Base-by-base conservation (phyloP, 306 rosid genomes). In the Rubus parviflorus region DNA sequence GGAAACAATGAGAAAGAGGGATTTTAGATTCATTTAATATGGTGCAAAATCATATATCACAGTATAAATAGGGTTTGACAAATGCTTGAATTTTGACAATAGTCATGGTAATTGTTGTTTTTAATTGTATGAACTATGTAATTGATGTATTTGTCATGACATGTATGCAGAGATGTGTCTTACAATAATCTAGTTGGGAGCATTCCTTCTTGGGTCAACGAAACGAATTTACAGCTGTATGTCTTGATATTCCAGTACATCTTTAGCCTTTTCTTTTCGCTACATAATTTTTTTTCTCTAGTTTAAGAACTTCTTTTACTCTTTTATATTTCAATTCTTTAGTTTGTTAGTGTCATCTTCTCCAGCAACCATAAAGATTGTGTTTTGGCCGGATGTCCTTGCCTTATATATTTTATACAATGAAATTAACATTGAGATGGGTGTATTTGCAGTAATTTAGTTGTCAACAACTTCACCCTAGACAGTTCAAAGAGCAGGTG, bases 151-250 rank as follows among this genome's bases (percentile, higher is more conserved):
- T 68, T 46, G 13, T n/a, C 6, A 48, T 83, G 62, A 57, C 73
- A 66, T 83, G 41, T 52, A 86, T 80, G 86, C 89, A 94, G 98
- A 81, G 98, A 94, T 84, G 63, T 92, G 70, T 94, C 96, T 10
- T 92, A 94, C 93, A 94, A 94, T 78, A 65, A 83, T 75, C 81
- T 92, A 75, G 51, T 82, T 4, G 98, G 98, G 70, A 84, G 83
- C 79, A 35, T 94, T 71, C 98, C 98, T 63, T 79, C 96, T 67
- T 94, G 98, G 98, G 85, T 81, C 73, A 86, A 69, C 25, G 67
- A 75, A 45, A 75, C 6, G 64, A 80, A 80, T 79, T 72, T 90
- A 64, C 89, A 89, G 70, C 74, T 89, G 97, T 94, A 81, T 71
- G 94, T 84, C 47, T 51, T 54, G 17, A 42, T 35, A 14, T 13